A percentile compares a stretch with the other conserved stretches of the same genome.
Conservation (phyloP, 2,329 filamentous ascomycete species). For the Calonectria hawksworthii region DNA sequence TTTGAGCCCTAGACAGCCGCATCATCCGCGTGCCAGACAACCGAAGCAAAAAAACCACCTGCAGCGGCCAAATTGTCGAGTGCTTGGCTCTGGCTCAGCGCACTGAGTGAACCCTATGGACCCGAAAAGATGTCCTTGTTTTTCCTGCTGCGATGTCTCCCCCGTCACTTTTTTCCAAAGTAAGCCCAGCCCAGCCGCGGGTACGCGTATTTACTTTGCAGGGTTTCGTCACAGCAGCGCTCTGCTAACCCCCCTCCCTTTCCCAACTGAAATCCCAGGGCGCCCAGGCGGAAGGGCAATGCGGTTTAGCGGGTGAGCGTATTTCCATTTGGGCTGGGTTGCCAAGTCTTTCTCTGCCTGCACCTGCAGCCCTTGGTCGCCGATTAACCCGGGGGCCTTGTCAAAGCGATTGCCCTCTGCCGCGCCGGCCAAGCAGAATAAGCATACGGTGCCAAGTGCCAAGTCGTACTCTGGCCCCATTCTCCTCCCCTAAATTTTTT, state of each 20-base stretch:
- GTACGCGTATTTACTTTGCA: constrained; percentile 14
- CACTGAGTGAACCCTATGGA: neutral
- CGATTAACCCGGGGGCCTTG: constrained; percentile 19
- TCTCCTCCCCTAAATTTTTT: neutral
- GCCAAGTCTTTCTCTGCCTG: neutral
- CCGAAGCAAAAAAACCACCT: neutral
- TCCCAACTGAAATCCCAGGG: constrained; percentile 20
- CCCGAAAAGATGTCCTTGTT: neutral
- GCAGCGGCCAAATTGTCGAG: neutral
- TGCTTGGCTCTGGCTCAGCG: neutral
- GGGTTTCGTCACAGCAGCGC: constrained; percentile 11
- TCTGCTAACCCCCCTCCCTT: too few species aligned
- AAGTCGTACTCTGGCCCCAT: neutral
- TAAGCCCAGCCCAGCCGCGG: neutral
- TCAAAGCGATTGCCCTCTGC: neutral
- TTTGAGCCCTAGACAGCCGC: constrained; percentile 43
- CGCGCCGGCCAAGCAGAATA: neutral
- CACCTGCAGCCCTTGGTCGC: constrained; percentile 1
- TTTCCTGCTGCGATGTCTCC: neutral
- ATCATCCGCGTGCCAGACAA: constrained; percentile 40
- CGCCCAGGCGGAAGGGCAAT: neutral
- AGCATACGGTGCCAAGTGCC: constrained; percentile 2
- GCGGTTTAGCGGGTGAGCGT: constrained; percentile 1
- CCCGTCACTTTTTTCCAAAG: neutral
- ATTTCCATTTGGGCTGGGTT: neutral